Conservation (phyloP, 1,284 basidiomycete genomes). For the Apiotrichum laibachii region DNA sequence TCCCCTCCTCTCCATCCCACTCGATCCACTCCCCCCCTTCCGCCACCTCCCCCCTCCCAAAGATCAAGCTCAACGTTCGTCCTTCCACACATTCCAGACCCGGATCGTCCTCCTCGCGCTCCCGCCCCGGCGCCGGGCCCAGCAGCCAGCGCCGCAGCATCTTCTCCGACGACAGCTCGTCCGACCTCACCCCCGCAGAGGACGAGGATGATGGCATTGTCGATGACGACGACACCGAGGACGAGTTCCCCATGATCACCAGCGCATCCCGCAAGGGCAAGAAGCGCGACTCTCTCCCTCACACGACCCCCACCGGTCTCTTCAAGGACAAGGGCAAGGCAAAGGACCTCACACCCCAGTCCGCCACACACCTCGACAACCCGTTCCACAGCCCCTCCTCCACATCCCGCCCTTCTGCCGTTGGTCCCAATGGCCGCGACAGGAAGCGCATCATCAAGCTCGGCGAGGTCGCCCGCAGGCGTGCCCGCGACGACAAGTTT, state of each 20-base stretch:
- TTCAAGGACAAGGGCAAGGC: background rate
- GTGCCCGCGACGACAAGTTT: constrained; percentile 46
- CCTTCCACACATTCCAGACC: constrained; percentile 4
- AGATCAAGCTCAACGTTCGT: constrained; percentile 24
- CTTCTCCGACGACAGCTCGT: constrained; percentile 23
- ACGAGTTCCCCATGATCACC: constrained; percentile 10
- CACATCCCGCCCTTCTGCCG: constrained; percentile 14
- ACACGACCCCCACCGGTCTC: background rate
- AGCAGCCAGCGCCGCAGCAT: constrained; percentile 10
- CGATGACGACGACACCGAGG: constrained; percentile 13
- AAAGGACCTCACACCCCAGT: background rate
- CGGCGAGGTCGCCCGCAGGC: constrained; percentile 36
- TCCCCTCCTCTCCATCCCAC: constrained; percentile 22
- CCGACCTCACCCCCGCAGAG: constrained; percentile 25
- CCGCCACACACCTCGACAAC: background rate
- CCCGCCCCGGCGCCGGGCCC: constrained; percentile 6
- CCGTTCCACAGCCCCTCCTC: constrained; percentile 5
- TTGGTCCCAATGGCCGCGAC: constrained; percentile 36
- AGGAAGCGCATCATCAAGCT: constrained; percentile 40
- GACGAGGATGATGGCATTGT: constrained; percentile 22
- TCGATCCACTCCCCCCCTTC: constrained; percentile 16
- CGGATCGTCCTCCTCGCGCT: constrained; percentile 8
- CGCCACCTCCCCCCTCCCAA: constrained; percentile 16
- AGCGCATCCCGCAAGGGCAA: constrained; percentile 9
- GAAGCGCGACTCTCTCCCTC: constrained; percentile 15